Base-by-base conservation (phyloP, 108 stramenopile species). In the Phaeodactylum tricornutum region DNA sequence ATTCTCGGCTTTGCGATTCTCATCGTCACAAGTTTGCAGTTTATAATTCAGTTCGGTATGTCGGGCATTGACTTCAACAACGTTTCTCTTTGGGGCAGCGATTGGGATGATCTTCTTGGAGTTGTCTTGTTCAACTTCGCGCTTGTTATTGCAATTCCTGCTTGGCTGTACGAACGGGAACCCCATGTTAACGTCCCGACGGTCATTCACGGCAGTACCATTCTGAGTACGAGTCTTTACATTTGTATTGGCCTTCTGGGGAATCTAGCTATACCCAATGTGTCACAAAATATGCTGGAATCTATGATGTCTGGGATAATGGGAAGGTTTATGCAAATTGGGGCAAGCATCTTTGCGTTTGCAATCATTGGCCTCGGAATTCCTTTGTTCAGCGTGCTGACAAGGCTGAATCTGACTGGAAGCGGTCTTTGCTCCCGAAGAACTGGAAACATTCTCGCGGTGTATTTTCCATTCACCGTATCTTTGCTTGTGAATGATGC, bases 131-230 rank as follows among this genome's bases (percentile, higher is more conserved):
- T 68, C 55, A 77, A 77, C 42, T 72, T 64, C 54, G 66, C 78
- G 0, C 47, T 75, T 24, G 59, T 64, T 1, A 58, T 75, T 35
- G 62, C 70, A 14, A 47, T 80, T 20, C 69, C 78, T 4, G 55
- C 78, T 9, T 80, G 78, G 78, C 38, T 80, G 30, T 55, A 64
- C 31, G 78, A 80, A 65, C 74, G 67, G 55, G 42, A 65, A 31
- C 52, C 49, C 3, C 23, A 47, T 9, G 72, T 76, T 3, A 24
- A 48, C 21, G 50, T 43, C 16, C 21, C 40, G 2, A 51, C 9
- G 25, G 71, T 66, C 9, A 45, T 72, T 28, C 21, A 56, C 30
- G 60, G 50, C 9, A 51, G 74, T 6, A 52, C 63, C 33, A 20
- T 56, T 6, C n/a, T 70, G 16, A n/a, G 48, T 2, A 49, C 59